phyloP scores from a whole-genome alignment of 768 basidiomycete species.

The Rhizopogon roseolus region DNA sequence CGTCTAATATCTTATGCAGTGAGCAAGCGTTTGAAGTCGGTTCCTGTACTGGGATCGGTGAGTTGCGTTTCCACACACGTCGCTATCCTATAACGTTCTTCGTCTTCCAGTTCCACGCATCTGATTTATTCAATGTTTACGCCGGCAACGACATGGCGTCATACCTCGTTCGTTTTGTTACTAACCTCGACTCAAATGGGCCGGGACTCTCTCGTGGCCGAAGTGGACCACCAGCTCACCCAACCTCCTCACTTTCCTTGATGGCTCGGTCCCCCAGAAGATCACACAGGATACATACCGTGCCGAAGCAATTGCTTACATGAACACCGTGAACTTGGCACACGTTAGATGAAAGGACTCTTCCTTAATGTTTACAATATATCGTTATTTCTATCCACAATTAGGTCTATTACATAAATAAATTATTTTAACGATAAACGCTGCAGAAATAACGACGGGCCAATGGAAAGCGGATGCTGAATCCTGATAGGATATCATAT shows the following conservation, averaged over 20 bases:
- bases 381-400: too few species aligned
- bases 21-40: conserved; percentile 38
- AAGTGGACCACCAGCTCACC: conserved; percentile 31
- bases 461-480: too few species aligned
- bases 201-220: conserved; percentile 38
- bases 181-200: conserved; percentile 36
- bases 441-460: background rate
- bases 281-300: conserved; percentile 43
- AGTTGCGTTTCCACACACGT: conserved; percentile 6
- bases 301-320: conserved; percentile 29
- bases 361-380: background rate
- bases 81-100: background rate
- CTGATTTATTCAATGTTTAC: conserved; percentile 40
- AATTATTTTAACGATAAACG: background rate
- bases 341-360: conserved; percentile 4
- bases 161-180: conserved; percentile 20
- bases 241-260: conserved; percentile 36
- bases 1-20: conserved; percentile 27
- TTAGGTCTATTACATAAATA: background rate
- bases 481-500: background rate
- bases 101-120: conserved; percentile 32
- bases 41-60: too few species aligned
- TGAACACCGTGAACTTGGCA: conserved; percentile 14
- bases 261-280: conserved; percentile 25
- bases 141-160: conserved; percentile 37